These are phyloP conservation scores for Nemophila menziesii DNA, from an alignment of 257 asterid species.

Conservation along the genomic window DNA sequence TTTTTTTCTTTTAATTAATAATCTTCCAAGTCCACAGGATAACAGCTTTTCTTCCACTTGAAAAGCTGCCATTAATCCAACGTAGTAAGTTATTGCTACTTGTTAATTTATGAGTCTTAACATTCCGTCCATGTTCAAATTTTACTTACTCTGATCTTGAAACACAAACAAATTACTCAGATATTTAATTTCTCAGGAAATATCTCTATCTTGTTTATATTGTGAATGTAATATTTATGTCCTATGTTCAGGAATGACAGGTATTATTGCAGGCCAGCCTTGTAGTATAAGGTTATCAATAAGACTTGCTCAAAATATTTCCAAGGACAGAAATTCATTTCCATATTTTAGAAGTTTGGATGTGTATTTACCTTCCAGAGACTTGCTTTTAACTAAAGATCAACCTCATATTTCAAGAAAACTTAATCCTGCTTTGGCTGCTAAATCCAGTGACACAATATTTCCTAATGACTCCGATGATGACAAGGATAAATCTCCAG, in stretches of 20 bases:
- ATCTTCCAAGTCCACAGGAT: background rate
- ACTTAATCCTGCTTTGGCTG: slow-evolving; percentile 31
- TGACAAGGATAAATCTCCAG: slow-evolving; percentile 22
- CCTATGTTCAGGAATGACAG: slow-evolving; percentile 30
- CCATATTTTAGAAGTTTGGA: slow-evolving; percentile 27
- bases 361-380: slow-evolving; percentile 23
- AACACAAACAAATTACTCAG: too few relatives aligned
- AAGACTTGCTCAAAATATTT: slow-evolving; percentile 23
- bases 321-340: slow-evolving; percentile 20
- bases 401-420: slow-evolving; percentile 18
- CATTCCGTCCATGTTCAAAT: too few relatives aligned
- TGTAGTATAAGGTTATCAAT: slow-evolving; percentile 22
- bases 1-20: too few relatives aligned
- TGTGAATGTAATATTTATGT: background rate
- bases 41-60: too few relatives aligned
- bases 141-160: too few relatives aligned
- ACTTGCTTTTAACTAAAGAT: slow-evolving; percentile 11
- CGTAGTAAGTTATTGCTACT: too few relatives aligned
- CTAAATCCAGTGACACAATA: slow-evolving; percentile 30
- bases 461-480: slow-evolving; percentile 35
- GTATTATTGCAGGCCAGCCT: slow-evolving; percentile 45
- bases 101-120: too few relatives aligned
- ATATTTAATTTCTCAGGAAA: too few relatives aligned
- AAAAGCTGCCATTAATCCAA: too few relatives aligned
- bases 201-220: too few relatives aligned